These are phyloP conservation scores for Curvularia lunata DNA, from an alignment of 2,329 filamentous ascomycete genomes.

Conservation along the genomic window DNA sequence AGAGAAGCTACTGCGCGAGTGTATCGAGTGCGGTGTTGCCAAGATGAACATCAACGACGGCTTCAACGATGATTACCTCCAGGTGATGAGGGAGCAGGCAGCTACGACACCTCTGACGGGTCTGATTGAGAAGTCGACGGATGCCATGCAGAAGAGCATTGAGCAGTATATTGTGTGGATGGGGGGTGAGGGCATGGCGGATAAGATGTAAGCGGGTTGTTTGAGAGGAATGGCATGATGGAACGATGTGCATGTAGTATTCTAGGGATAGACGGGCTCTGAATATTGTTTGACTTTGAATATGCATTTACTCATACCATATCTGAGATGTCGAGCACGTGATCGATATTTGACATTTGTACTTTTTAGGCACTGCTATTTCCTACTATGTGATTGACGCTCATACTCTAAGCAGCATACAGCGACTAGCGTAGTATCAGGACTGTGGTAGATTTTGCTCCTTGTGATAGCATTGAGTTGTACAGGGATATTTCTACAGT, in stretches of 20 bases:
- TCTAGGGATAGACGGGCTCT: neutral
- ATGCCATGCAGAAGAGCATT: constrained; percentile 61
- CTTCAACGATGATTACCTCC: constrained; percentile 59
- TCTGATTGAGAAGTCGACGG: constrained; percentile 61
- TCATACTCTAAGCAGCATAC: too few species aligned
- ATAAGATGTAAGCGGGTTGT: constrained; percentile 23
- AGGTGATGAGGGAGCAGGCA: constrained; percentile 57
- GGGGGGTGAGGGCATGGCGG: constrained; percentile 46
- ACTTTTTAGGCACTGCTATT: too few species aligned
- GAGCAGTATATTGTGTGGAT: constrained; percentile 64
- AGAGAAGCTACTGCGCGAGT: constrained; percentile 61
- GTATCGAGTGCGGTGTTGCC: constrained; percentile 61
- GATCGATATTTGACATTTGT: too few species aligned
- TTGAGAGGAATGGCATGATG: too few species aligned
- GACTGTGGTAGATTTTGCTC: too few species aligned
- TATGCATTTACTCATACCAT: too few species aligned
- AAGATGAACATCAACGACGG: constrained; percentile 67
- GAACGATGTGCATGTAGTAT: neutral
- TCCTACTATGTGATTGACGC: too few species aligned
- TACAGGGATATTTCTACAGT: too few species aligned
- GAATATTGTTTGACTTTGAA: too few species aligned
- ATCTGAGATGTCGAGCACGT: too few species aligned
- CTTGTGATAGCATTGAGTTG: too few species aligned
- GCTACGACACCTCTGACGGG: constrained; percentile 60
- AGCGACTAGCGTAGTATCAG: too few species aligned